phyloP scores from a whole-genome alignment of 768 basidiomycete genomes.

The Leucogyrophana mollusca region DNA sequence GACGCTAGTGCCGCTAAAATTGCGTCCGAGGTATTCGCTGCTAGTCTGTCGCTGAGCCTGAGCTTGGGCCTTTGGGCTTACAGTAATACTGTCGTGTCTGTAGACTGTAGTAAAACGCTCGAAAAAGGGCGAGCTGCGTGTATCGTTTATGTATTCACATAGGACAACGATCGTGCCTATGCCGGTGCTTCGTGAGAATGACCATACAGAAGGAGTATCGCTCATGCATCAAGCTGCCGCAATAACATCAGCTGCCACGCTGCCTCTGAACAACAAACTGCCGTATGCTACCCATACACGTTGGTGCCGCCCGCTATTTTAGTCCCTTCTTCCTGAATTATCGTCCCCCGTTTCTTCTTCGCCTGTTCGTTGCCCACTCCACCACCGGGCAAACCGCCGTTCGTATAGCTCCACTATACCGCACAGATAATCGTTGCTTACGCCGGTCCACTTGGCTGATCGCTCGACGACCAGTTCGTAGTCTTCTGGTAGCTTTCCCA shows the following conservation, averaged over 20 bases:
- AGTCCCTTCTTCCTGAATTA: too few species aligned
- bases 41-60: too few species aligned
- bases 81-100: too few species aligned
- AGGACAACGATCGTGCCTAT: too few species aligned
- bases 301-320: not conserved
- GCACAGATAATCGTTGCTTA: slow-evolving; percentile 49
- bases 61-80: too few species aligned
- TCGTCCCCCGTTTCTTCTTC: slow-evolving; percentile 12
- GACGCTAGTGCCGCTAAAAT: not conserved
- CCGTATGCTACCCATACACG: not conserved
- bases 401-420: slow-evolving; percentile 66
- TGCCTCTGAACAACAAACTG: not conserved
- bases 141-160: not conserved
- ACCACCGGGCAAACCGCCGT: slow-evolving; percentile 55
- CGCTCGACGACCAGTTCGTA: slow-evolving; percentile 50
- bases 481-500: slow-evolving; percentile 54
- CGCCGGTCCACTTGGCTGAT: slow-evolving; percentile 56
- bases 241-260: not conserved
- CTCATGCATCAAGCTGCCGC: too few species aligned
- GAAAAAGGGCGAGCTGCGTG: too few species aligned
- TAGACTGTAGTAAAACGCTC: too few species aligned
- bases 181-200: not conserved
- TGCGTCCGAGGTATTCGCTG: too few species aligned
- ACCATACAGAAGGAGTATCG: not conserved
- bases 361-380: slow-evolving; percentile 29